Percentiles rank a stretch among this genome's conserved stretches.
Evolutionary conservation across 805 yeast genomes (phyloP).

Genomic region (Schizosaccharomyces lindneri): DNA sequence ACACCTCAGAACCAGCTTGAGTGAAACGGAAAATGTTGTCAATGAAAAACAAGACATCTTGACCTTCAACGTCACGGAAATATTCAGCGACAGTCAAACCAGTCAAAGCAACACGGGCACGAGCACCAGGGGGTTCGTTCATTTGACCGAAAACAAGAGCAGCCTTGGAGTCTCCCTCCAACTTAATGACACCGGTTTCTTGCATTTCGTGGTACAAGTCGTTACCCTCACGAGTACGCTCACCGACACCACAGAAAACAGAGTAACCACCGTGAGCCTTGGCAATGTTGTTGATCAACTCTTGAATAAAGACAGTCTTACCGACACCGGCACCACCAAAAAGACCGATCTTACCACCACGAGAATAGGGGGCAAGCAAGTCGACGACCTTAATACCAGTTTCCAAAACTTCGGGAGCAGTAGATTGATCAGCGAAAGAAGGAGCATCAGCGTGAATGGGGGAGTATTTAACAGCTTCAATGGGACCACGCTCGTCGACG

Average conservation of each 20-base stretch:
- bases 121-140: slow-evolving; percentile 99
- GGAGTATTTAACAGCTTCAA: slow-evolving; percentile 71
- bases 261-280: slow-evolving; percentile 99
- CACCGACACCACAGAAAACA: slow-evolving; percentile 99
- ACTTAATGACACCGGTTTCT: slow-evolving; percentile 98
- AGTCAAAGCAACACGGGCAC: slow-evolving; percentile 99
- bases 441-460: slow-evolving; percentile 99
- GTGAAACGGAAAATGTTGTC: slow-evolving; percentile 99
- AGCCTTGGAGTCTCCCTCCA: slow-evolving; percentile 98
- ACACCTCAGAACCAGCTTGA: slow-evolving; percentile 99
- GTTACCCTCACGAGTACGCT: slow-evolving; percentile 99
- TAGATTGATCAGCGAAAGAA: slow-evolving; percentile 83
- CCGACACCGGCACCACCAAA: slow-evolving; percentile 99
- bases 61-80: slow-evolving; percentile 99
- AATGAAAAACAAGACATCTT: slow-evolving; percentile 96
- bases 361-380: slow-evolving; percentile 95
- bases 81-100: slow-evolving; percentile 99
- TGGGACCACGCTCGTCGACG: slow-evolving; percentile 98
- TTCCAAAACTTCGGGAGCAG: slow-evolving; percentile 92
- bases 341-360: slow-evolving; percentile 99
- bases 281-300: slow-evolving; percentile 97
- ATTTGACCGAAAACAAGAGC: slow-evolving; percentile 98
- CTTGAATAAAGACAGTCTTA: slow-evolving; percentile 98
- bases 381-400: slow-evolving; percentile 99
- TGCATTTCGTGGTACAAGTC: slow-evolving; percentile 99